phyloP scores from a whole-genome alignment of 139 green algal genomes.

The Gonium pectorale region DNA sequence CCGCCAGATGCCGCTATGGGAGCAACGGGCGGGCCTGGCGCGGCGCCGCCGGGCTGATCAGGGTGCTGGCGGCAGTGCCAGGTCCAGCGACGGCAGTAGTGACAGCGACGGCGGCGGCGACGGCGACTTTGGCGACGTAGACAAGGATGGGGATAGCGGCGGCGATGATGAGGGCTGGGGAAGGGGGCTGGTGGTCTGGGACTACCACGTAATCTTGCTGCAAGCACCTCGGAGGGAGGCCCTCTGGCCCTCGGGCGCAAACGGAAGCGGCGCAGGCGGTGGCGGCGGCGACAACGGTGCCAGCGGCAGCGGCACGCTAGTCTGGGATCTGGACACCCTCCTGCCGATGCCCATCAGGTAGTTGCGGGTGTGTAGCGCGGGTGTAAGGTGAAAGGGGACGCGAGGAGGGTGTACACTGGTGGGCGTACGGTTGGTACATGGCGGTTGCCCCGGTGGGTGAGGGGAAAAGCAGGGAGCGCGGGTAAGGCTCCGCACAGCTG shows the following conservation, averaged over 20 bases:
- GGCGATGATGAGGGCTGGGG: not conserved
- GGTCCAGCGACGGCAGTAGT: not conserved
- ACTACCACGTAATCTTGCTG: conserved; percentile 64
- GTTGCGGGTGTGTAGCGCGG: not conserved
- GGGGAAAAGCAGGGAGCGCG: too few species aligned
- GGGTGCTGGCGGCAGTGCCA: too few species aligned
- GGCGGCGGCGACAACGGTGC: not conserved
- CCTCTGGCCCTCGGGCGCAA: not conserved
- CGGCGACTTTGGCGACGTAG: not conserved
- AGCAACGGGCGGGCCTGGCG: conserved; percentile 43
- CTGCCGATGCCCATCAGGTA: conserved; percentile 61
- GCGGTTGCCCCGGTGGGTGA: too few species aligned
- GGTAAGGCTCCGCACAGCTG: too few species aligned
- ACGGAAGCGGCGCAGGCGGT: not conserved
- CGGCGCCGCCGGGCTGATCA: not conserved
- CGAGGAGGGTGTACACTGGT: too few species aligned
- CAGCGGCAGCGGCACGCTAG: not conserved
- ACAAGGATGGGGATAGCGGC: not conserved
- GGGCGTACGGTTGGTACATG: too few species aligned
- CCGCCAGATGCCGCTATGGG: conserved; percentile 59
- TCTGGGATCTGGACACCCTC: conserved; percentile 64
- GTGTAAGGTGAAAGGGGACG: too few species aligned
- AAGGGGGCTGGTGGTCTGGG: conserved; percentile 53
- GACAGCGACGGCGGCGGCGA: not conserved
- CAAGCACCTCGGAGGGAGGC: too few species aligned